Conservation (phyloP, 1,139 yeast species). For the Candida neerlandica region DNA sequence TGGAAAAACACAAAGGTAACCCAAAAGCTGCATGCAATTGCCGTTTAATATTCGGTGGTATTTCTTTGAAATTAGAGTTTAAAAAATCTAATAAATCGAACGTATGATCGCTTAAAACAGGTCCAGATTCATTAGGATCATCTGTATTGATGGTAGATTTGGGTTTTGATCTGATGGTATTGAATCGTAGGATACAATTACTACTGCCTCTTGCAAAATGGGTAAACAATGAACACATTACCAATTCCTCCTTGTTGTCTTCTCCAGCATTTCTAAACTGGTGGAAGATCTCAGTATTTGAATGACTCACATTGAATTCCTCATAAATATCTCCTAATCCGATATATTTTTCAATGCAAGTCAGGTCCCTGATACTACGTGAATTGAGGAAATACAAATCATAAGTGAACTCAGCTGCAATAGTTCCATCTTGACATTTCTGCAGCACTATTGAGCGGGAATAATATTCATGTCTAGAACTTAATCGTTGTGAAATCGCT, state of each 20-base stretch:
- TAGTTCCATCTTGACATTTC: conserved; percentile 3
- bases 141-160: neutral
- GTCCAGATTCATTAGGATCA: neutral
- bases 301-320: neutral
- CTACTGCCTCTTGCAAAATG: neutral
- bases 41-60: neutral
- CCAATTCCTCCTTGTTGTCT: neutral
- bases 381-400: neutral
- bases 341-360: neutral
- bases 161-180: neutral
- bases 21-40: conserved; percentile 8
- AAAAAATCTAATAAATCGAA: conserved; percentile 7
- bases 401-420: conserved; percentile 5
- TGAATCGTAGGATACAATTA: neutral
- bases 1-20: neutral
- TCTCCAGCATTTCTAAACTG: neutral
- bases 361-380: neutral
- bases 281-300: neutral
- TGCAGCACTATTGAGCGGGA: conserved; percentile 7
- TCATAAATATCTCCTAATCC: neutral
- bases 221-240: neutral
- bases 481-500: neutral
- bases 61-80: neutral
- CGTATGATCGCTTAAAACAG: conserved; percentile 5
- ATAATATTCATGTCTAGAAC: neutral